These are phyloP conservation scores for Anisodus tanguticus DNA, from an alignment of 257 asterid genomes.

Conservation along the genomic window DNA sequence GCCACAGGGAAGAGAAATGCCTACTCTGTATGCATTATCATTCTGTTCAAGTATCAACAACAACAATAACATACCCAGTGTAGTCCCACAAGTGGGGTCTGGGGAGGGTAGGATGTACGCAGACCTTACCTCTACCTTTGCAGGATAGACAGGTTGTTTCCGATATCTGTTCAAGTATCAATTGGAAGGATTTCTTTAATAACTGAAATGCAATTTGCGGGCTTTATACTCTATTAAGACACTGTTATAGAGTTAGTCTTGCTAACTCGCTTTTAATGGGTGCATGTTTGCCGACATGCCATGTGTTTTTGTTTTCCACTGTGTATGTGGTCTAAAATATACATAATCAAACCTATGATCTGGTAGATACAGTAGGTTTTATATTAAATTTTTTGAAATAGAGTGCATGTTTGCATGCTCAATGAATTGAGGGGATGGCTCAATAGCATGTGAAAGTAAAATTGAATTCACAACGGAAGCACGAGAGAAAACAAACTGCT, in stretches of 20 bases:
- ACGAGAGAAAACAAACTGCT: background rate
- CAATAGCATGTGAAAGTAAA: constrained; percentile 1
- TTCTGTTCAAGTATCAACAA: background rate
- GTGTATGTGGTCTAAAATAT: background rate
- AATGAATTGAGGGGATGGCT: constrained; percentile 18
- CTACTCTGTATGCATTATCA: constrained; percentile 11
- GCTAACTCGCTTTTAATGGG: constrained; percentile 24
- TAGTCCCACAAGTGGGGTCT: too few species aligned
- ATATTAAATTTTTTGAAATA: background rate
- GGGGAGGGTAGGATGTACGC: too few species aligned
- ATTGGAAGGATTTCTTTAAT: background rate
- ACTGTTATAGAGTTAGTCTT: background rate
- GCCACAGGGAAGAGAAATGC: constrained; percentile 6
- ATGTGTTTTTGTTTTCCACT: background rate
- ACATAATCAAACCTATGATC: constrained; percentile 15
- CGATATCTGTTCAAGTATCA: background rate
- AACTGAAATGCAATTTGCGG: background rate
- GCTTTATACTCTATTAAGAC: background rate
- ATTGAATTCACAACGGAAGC: constrained; percentile 11
- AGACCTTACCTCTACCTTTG: too few species aligned
- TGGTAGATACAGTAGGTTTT: background rate
- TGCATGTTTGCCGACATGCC: background rate
- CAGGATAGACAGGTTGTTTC: too few species aligned
- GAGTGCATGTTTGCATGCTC: background rate
- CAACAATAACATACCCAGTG: too few species aligned